Evolutionary conservation across 805 yeast genomes (phyloP).

Genomic region (Middelhovenomyces tepae): DNA sequence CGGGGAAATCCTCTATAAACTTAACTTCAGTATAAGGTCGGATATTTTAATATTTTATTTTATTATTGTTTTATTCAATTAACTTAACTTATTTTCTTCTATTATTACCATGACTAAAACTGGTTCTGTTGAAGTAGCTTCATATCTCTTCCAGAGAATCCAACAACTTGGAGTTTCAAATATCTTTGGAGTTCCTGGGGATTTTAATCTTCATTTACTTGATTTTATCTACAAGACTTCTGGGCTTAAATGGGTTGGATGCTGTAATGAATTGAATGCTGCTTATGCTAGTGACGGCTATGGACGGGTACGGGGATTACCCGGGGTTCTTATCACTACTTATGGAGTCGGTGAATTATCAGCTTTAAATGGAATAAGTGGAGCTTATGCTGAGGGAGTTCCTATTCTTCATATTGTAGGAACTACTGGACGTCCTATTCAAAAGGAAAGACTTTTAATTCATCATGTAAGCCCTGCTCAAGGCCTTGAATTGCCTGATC

Average conservation of each 20-base stretch:
- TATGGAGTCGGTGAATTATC: slow-evolving; percentile 87
- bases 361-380: slow-evolving; percentile 75
- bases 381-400: slow-evolving; percentile 72
- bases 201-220: slow-evolving; percentile 34
- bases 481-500: slow-evolving; percentile 45
- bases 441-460: slow-evolving; percentile 27
- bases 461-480: slow-evolving; percentile 33
- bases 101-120: no score
- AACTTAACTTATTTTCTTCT: no score
- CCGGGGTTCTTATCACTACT: slow-evolving; percentile 64
- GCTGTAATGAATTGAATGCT: slow-evolving; percentile 82
- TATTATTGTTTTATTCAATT: no score
- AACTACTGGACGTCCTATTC: slow-evolving; percentile 41
- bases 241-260: slow-evolving; percentile 63
- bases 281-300: slow-evolving; percentile 92
- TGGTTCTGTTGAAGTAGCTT: slow-evolving; percentile 20
- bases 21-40: no score
- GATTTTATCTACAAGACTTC: slow-evolving; percentile 33
- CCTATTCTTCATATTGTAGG: slow-evolving; percentile 84
- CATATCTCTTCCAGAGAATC: slow-evolving; percentile 28
- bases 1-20: no score
- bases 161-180: slow-evolving; percentile 27
- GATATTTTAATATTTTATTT: no score
- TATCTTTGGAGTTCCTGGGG: slow-evolving; percentile 38
- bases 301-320: slow-evolving; percentile 52